phyloP scores from a whole-genome alignment of 2,329 filamentous ascomycete genomes.

The Fusarium nurragi region DNA sequence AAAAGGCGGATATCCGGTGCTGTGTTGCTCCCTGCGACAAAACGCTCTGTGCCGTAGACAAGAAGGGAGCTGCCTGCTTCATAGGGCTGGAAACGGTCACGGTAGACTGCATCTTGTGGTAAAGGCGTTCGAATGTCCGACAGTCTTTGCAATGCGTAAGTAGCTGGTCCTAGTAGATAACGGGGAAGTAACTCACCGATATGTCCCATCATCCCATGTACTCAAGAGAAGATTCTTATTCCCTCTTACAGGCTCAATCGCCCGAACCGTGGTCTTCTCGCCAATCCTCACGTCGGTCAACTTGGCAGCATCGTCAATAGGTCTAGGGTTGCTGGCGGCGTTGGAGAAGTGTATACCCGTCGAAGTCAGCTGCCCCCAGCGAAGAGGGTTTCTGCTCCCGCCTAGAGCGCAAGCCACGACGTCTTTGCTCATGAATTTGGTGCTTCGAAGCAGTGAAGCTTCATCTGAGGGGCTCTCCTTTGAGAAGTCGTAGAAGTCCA shows the following conservation, averaged over 20 bases:
- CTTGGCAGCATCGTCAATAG: constrained; percentile 23
- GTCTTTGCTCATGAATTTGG: constrained; percentile 59
- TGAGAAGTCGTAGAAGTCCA: constrained; percentile 44
- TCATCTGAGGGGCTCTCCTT: constrained; percentile 29
- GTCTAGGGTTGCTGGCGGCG: constrained; percentile 46
- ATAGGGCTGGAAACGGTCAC: constrained; percentile 62
- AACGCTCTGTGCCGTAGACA: constrained; percentile 60
- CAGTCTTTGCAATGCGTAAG: constrained; percentile 46
- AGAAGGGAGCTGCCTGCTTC: constrained; percentile 59
- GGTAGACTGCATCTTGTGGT: constrained; percentile 58
- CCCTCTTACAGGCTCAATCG: constrained; percentile 57
- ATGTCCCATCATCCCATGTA: constrained; percentile 64
- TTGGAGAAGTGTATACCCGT: constrained; percentile 54
- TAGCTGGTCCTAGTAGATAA: not conserved
- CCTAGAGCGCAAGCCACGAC: constrained; percentile 58
- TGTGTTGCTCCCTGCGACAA: constrained; percentile 59
- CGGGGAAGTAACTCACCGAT: constrained; percentile 45
- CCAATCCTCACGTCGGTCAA: constrained; percentile 42
- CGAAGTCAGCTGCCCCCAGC: constrained; percentile 58
- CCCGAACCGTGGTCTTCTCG: constrained; percentile 55
- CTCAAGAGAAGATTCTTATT: constrained; percentile 57
- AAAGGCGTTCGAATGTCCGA: constrained; percentile 62
- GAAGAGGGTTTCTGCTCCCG: constrained; percentile 54
- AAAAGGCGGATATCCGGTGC: constrained; percentile 60
- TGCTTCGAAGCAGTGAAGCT: constrained; percentile 43